Base-by-base conservation (phyloP, 768 basidiomycete genomes). In the Collybia sordida region DNA sequence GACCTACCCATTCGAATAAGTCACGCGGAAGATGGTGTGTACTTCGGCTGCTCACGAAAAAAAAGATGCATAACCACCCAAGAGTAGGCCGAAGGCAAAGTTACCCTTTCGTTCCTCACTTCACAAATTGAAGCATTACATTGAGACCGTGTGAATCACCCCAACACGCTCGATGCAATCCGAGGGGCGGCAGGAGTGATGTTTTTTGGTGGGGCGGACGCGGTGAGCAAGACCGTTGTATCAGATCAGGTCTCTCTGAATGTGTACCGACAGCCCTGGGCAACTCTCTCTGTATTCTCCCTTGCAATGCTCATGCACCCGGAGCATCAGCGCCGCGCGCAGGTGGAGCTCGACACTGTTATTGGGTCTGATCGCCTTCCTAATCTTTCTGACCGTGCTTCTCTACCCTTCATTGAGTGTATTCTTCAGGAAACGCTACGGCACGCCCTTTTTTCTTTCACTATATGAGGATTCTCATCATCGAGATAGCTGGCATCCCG, bases 161-260 rank as follows among this genome's bases (percentile, higher is more conserved):
- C 67, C 19, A 50, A 61, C 3, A 61, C 63, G 49, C 52, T 56
- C 7, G 55, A 66, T 21, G 72, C 77, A 59, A 78, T 80, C 59
- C 76, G 73, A 65, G 77, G 75, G 36, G 72, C 74, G 14, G 76
- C 77, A 45, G 77, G 73, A 17, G 78, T 76, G 8, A 63, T 79
- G 42, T 75, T 71, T 56, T 68, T 67, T 41, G 76, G 76, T 77
- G 55, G 54, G 67, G 49, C n/a, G n/a, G n/a, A n/a, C n/a, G n/a
- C n/a, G n/a, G n/a, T n/a, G n/a, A n/a, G n/a, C n/a, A n/a, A n/a
- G n/a, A n/a, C n/a, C n/a, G n/a, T n/a, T n/a, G n/a, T n/a, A n/a
- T n/a, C n/a, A n/a, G n/a, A n/a, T n/a, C n/a, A n/a, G n/a, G n/a
- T n/a, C n/a, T 18, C 6, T 27, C 18, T 45, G 15, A 45, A 24